Conservation (phyloP, 1,284 basidiomycete genomes). For the Grifola frondosa region DNA sequence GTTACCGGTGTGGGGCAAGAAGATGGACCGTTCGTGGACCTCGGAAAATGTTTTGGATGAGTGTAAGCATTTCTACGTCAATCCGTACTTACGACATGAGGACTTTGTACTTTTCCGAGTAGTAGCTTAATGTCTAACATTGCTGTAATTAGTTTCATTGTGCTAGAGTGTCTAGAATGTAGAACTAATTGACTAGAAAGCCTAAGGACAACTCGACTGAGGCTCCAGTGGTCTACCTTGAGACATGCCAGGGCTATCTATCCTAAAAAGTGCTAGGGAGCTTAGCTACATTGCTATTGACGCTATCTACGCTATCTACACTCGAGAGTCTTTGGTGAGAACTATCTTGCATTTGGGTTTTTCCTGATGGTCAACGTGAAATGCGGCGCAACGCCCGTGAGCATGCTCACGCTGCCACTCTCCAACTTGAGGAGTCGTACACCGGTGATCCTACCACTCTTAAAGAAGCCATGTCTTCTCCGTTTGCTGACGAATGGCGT, state of each 20-base stretch:
- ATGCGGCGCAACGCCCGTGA: too few species aligned
- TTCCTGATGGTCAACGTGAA: too few species aligned
- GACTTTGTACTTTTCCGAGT: not conserved
- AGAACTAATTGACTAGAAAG: too few species aligned
- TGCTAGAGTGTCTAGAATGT: too few species aligned
- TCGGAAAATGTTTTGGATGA: not conserved
- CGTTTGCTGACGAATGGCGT: slow-evolving; percentile 25
- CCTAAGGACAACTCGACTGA: too few species aligned
- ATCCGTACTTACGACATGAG: not conserved
- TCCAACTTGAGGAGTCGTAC: slow-evolving; percentile 11
- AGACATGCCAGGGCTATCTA: too few species aligned
- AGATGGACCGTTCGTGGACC: not conserved
- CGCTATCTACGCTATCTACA: too few species aligned
- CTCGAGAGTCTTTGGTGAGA: too few species aligned
- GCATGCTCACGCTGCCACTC: slow-evolving; percentile 6
- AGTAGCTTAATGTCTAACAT: not conserved
- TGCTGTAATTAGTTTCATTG: not conserved
- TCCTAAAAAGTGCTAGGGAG: too few species aligned
- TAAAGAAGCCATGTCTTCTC: slow-evolving; percentile 23
- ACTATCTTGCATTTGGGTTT: too few species aligned
- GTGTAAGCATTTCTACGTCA: not conserved
- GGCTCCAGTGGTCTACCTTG: too few species aligned
- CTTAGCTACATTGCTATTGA: too few species aligned
- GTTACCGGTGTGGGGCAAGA: not conserved
- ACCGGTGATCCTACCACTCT: slow-evolving; percentile 25